These are phyloP conservation scores for Astragalus glycyphyllos DNA, from an alignment of 306 rosid species.

Conservation along the genomic window DNA sequence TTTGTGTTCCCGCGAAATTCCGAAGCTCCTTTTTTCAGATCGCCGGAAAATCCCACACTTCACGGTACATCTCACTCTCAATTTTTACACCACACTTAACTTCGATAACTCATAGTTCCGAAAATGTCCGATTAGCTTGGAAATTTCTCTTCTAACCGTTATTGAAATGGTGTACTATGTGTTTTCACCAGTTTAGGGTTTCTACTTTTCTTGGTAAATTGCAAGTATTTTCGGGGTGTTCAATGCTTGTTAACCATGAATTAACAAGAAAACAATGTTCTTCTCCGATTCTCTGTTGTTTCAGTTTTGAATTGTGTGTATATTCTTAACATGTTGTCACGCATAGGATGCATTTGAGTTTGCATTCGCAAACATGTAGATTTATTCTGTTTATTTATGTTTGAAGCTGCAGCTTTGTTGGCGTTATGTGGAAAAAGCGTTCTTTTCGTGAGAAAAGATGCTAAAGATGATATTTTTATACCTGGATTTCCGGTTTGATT, in stretches of 20 bases:
- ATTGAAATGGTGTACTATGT: conserved; percentile 17
- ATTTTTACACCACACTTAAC: conserved; percentile 23
- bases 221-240: not conserved
- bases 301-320: conserved; percentile 19
- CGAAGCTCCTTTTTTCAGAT: conserved; percentile 50
- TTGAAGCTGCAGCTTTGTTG: not conserved
- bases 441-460: not conserved
- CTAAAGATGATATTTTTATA: not conserved
- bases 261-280: conserved; percentile 19
- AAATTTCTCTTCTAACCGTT: not conserved
- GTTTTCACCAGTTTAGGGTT: conserved; percentile 43
- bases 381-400: conserved; percentile 12
- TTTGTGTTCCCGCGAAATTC: conserved; percentile 49
- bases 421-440: not conserved
- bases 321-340: not conserved
- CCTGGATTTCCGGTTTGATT: conserved; percentile 1
- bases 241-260: conserved; percentile 29
- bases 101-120: conserved; percentile 28
- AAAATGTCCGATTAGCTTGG: conserved; percentile 9
- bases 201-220: conserved; percentile 24
- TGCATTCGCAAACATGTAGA: not conserved
- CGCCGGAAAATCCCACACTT: conserved; percentile 52
- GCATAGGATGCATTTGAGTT: conserved; percentile 17
- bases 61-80: conserved; percentile 18
- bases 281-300: conserved; percentile 16